These are phyloP conservation scores for Irpex sp. DNA, from an alignment of 1,284 basidiomycete genomes.

Conservation along the genomic window DNA sequence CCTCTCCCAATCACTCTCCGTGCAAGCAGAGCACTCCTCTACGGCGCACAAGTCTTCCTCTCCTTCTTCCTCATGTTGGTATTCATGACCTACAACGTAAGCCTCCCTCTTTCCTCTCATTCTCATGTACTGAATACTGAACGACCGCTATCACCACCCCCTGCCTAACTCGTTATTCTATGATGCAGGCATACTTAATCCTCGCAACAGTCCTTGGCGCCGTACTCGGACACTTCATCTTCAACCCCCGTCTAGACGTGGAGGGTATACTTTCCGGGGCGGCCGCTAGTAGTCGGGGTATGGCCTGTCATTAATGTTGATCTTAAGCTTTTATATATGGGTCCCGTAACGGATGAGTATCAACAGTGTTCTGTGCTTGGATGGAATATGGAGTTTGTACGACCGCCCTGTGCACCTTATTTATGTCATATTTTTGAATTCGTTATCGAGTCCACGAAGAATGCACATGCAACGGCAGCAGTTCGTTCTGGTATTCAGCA, in stretches of 20 bases:
- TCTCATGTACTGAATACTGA: background rate
- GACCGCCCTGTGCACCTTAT: background rate
- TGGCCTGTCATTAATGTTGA: conserved; percentile 46
- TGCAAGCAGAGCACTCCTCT: conserved; percentile 55
- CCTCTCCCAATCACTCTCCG: conserved; percentile 50
- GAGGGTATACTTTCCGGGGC: conserved; percentile 49
- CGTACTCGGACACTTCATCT: conserved; percentile 69
- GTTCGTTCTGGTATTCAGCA: too few relatives aligned
- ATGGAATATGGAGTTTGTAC: background rate
- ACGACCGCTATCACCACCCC: background rate
- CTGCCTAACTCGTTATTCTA: background rate
- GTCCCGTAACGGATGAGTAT: too few relatives aligned
- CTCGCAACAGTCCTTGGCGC: conserved; percentile 71
- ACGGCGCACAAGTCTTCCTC: conserved; percentile 64
- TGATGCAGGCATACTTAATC: conserved; percentile 65
- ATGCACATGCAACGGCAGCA: too few relatives aligned
- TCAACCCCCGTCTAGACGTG: conserved; percentile 54
- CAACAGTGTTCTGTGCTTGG: background rate
- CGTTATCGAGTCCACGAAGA: too few relatives aligned
- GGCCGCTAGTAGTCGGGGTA: conserved; percentile 46
- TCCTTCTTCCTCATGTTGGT: conserved; percentile 88
- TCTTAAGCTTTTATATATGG: background rate
- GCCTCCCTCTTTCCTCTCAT: conserved; percentile 19
- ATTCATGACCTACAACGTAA: conserved; percentile 85
- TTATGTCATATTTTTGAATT: background rate